Evolutionary conservation across 345 rosid species (phyloP).

Genomic region (Hibiscus trionum): DNA sequence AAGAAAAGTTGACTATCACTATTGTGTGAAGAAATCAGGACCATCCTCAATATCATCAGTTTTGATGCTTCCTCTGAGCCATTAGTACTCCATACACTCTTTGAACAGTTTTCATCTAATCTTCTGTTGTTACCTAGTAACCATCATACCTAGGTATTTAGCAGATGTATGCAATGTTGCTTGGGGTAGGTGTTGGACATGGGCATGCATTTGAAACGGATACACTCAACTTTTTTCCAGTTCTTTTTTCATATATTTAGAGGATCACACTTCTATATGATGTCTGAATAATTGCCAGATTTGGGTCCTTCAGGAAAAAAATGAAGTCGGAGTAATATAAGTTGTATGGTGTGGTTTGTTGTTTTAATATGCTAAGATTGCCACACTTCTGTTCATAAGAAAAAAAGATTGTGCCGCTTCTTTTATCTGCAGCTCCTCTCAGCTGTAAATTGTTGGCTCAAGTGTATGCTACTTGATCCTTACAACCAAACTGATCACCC

Average conservation of each 20-base stretch:
- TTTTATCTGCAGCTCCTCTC: slow-evolving; percentile 65
- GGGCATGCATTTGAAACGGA: neutral
- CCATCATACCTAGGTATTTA: slow-evolving; percentile 35
- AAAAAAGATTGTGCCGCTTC: neutral
- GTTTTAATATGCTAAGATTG: neutral
- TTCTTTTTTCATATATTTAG: neutral
- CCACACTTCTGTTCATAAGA: neutral
- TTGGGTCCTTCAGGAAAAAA: neutral
- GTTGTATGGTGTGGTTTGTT: neutral
- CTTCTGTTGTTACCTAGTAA: slow-evolving; percentile 58
- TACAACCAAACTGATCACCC: slow-evolving; percentile 96
- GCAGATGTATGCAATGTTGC: neutral
- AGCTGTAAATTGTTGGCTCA: slow-evolving; percentile 98
- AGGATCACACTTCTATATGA: neutral
- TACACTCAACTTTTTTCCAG: neutral
- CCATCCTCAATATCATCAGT: slow-evolving; percentile 84
- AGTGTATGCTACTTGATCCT: slow-evolving; percentile 87
- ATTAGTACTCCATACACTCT: slow-evolving; percentile 73
- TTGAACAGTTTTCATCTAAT: slow-evolving; percentile 77
- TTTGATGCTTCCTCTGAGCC: slow-evolving; percentile 62
- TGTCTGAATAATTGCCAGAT: neutral
- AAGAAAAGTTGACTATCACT: neutral
- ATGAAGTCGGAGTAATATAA: neutral
- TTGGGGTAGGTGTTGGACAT: neutral
- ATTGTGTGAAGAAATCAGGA: slow-evolving; percentile 57